These are phyloP conservation scores for Lasiosphaeria hispida DNA, from an alignment of 495 filamentous ascomycete genomes.

Conservation along the genomic window DNA sequence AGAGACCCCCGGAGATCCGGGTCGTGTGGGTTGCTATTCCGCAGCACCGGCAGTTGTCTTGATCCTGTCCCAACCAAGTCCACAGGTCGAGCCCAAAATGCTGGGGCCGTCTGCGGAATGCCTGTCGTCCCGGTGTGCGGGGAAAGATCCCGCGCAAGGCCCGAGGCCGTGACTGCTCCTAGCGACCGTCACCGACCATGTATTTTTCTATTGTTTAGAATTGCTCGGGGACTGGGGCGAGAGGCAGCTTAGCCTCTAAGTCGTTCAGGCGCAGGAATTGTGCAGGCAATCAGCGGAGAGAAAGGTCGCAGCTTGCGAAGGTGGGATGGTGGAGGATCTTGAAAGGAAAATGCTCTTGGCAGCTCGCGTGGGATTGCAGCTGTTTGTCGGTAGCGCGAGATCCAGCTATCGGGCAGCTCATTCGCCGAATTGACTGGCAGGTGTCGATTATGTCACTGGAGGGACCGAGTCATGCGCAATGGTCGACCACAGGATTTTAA, in stretches of 20 bases:
- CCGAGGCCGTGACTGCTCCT: constrained; percentile 45
- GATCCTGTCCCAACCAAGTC: background rate
- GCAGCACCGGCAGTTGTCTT: background rate
- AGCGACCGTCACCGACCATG: constrained; percentile 50
- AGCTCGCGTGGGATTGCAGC: constrained; percentile 21
- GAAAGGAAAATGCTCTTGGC: constrained; percentile 25
- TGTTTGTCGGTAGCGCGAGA: constrained; percentile 12
- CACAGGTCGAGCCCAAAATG: background rate
- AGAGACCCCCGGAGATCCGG: constrained; percentile 12
- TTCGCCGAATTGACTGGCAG: constrained; percentile 7
- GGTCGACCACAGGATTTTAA: background rate
- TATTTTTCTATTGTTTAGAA: constrained; percentile 16
- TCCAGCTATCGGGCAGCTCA: background rate
- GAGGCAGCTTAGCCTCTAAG: too few relatives aligned
- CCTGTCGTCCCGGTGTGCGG: constrained; percentile 47
- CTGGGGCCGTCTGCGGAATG: constrained; percentile 12
- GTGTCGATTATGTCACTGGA: constrained; percentile 21
- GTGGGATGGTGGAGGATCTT: constrained; percentile 14
- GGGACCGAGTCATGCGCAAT: constrained; percentile 11
- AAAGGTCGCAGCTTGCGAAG: constrained; percentile 8
- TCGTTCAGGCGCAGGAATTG: constrained; percentile 1
- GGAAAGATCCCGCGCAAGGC: constrained; percentile 52
- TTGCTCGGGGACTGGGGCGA: background rate
- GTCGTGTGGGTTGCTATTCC: background rate
- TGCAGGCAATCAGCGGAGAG: background rate